Evolutionary conservation across 169 alveolate genomes (phyloP).

Genomic region (Ichthyophthirius multifiliis): DNA sequence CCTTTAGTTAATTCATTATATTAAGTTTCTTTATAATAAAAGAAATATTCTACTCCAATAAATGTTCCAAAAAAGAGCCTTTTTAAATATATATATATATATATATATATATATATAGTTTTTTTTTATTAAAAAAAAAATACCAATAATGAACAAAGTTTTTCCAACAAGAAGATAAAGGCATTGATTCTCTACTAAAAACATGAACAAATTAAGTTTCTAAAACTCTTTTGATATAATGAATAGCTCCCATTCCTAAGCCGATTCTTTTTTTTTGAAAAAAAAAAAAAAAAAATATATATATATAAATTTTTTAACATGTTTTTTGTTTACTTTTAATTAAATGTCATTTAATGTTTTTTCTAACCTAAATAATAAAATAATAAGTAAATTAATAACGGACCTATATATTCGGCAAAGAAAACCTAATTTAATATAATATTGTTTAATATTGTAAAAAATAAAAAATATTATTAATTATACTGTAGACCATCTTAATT

Average conservation of each 20-base stretch:
- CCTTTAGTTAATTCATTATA: conserved; percentile 36
- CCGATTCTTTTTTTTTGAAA: conserved; percentile 64
- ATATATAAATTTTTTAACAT: not conserved
- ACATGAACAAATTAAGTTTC: conserved; percentile 97
- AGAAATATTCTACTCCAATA: conserved; percentile 1
- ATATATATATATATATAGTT: conserved; percentile 10
- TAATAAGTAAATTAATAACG: conserved; percentile 91
- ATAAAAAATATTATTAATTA: not conserved
- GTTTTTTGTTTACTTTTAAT: conserved; percentile 19
- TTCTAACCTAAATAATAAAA: conserved; percentile 78
- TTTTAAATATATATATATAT: not conserved
- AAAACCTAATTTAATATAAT: conserved; percentile 32
- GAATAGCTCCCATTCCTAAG: conserved; percentile 88
- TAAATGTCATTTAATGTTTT: conserved; percentile 7
- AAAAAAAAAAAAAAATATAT: conserved; percentile 8
- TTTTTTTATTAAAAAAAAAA: conserved; percentile 45
- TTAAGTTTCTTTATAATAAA: not conserved
- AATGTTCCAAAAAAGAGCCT: conserved; percentile 3
- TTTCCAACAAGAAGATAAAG: conserved; percentile 90
- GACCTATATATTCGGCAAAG: conserved; percentile 97
- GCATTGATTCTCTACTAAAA: conserved; percentile 97
- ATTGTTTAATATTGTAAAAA: not conserved
- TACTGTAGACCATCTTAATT: conserved; percentile 96
- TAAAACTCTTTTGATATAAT: conserved; percentile 95
- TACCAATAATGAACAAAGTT: conserved; percentile 98